A percentile compares a stretch with the other conserved stretches of the same genome.
Conservation (phyloP, 331 rosid species). For the Telfairia occidentalis region DNA sequence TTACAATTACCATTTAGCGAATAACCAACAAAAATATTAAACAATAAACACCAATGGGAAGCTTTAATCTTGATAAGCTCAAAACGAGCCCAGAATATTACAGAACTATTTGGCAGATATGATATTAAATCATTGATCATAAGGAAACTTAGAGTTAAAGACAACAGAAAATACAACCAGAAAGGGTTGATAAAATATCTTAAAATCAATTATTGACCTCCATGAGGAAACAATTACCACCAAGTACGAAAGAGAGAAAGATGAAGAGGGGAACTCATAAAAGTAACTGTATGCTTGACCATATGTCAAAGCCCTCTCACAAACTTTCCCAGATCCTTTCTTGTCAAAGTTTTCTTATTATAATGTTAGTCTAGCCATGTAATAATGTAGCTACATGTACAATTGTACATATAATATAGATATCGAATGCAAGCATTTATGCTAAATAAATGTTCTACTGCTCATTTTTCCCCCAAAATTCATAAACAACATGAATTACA, state of each 20-base stretch:
- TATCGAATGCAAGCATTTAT: neutral
- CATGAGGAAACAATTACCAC: neutral
- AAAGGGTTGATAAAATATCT: neutral
- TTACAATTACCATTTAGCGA: no score
- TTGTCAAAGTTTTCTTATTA: neutral
- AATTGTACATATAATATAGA: neutral
- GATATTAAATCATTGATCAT: neutral
- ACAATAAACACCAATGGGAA: no score
- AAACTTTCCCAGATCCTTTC: neutral
- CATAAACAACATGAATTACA: slow-evolving; percentile 12
- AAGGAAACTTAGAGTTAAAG: neutral
- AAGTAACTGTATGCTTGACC: neutral
- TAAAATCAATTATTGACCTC: neutral
- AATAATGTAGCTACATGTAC: neutral
- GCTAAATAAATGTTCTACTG: neutral
- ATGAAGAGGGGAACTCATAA: neutral
- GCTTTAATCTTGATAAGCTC: no score
- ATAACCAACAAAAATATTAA: neutral
- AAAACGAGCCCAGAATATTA: no score
- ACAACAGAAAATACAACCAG: neutral
- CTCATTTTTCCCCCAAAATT: neutral
- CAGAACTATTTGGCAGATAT: neutral
- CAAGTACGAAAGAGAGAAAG: neutral
- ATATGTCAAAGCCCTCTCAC: neutral
- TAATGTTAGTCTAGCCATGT: neutral